Conservation (phyloP, 352 stramenopile species). For the Elongisporangium prolatum region DNA sequence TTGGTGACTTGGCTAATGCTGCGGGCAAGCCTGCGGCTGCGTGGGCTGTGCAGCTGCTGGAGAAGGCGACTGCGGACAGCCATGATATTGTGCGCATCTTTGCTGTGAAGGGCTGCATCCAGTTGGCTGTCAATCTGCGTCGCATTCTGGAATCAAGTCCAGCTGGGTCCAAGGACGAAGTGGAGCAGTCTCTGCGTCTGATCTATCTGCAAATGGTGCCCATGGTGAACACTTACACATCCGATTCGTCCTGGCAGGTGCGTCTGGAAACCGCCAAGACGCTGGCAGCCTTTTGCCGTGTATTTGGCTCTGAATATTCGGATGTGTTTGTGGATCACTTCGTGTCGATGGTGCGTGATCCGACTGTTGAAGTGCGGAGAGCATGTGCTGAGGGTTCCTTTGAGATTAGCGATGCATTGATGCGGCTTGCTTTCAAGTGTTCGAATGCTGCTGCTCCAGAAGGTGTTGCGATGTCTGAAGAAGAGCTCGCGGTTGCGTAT, state of each 20-base stretch:
- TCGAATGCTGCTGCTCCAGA: neutral
- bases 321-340: constrained; percentile 88
- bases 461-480: constrained; percentile 4
- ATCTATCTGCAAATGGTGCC: constrained; percentile 80
- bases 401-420: constrained; percentile 52
- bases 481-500: constrained; percentile 21
- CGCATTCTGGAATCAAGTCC: constrained; percentile 26
- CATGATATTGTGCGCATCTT: constrained; percentile 88
- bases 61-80: constrained; percentile 78
- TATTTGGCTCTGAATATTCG: constrained; percentile 74
- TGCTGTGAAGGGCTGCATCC: constrained; percentile 79
- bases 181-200: constrained; percentile 50
- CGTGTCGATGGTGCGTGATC: constrained; percentile 74
- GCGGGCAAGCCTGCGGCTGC: constrained; percentile 41
- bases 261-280: constrained; percentile 71
- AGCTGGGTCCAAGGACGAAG: constrained; percentile 27
- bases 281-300: constrained; percentile 67
- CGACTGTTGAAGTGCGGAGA: constrained; percentile 81
- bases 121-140: constrained; percentile 54
- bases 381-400: constrained; percentile 68
- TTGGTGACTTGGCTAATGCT: constrained; percentile 61
- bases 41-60: constrained; percentile 75
- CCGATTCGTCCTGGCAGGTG: constrained; percentile 86
- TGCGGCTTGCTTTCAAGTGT: constrained; percentile 40
- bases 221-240: constrained; percentile 86